Evolutionary conservation across 148 eudicot genomes (phyloP), one percentile per base, ranked within the genome.

Genomic region (Agrostemma githago): DNA sequence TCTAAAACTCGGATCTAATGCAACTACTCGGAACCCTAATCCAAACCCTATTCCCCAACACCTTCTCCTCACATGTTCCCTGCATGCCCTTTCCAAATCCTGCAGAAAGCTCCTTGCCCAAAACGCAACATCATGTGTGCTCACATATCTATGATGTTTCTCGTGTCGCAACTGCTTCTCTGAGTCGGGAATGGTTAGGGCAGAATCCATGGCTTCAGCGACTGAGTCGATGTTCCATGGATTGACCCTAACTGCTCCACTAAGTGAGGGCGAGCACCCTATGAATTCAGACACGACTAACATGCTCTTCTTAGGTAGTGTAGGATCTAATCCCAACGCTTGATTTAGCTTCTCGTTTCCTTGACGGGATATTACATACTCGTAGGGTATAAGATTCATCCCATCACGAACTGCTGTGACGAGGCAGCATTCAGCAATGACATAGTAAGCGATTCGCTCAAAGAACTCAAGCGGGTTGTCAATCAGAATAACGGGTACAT

Each of bases 21-120:
- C 92, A 62, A 92, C 80, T 1, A 92, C 92, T 16, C 97, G 83
- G 66, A 92, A 92, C 4, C 95, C 91, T 69, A 92, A 81, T 53
- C 97, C 95, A 74, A 89, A 92, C 10, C 97, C 97, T 17, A 92
- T 89, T 6, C 97, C 95, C 89, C 92, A 92, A 16, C 95, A 88
- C 65, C 89, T 81, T 78, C 92, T 80, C 79, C 84, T 85, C 75
- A 82, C 77, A 78, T 92, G 97, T 26, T 89, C 97, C 77, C 85
- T 79, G 68, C 97, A 92, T 17, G 92, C 87, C 73, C 97, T 83
- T 72, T 89, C 97, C 34, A 92, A 83, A 83, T 92, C 97, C 68
- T 85, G 91, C 82, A 85, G 70, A 76, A 92, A 92, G 81, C 97
- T 92, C 11, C 78, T 82, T 46, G 97, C 89, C 97, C 97, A 92